A percentile compares a stretch with the other conserved stretches of the same genome.
Evolutionary conservation across 1,139 yeast genomes (phyloP).

Genomic region (Pichia sp.): DNA sequence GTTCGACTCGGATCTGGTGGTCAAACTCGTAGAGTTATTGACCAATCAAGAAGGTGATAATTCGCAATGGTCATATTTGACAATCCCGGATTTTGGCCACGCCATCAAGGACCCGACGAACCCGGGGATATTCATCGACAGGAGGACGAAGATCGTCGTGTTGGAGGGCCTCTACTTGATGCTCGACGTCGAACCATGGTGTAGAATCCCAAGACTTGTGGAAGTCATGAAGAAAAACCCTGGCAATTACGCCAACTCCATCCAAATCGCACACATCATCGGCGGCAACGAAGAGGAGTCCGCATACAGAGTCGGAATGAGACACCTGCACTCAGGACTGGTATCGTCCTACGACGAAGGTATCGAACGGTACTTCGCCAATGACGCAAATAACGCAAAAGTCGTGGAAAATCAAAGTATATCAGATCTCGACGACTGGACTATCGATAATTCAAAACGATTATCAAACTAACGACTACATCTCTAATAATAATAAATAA

Average conservation of each 20-base stretch:
- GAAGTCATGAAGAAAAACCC: conserved; percentile 32
- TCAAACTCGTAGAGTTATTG: conserved; percentile 34
- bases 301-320: conserved; percentile 53
- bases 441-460: conserved; percentile 10
- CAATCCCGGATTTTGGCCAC: conserved; percentile 80
- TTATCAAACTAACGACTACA: background rate
- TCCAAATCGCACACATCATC: conserved; percentile 18
- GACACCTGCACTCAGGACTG: conserved; percentile 76
- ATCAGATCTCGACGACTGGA: conserved; percentile 10
- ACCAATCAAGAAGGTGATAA: conserved; percentile 6
- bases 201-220: conserved; percentile 32
- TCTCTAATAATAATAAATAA: too few relatives aligned
- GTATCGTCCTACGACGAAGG: conserved; percentile 59
- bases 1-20: conserved; percentile 60
- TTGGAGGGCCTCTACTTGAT: conserved; percentile 67
- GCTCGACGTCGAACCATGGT: conserved; percentile 42
- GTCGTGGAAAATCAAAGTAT: conserved; percentile 47
- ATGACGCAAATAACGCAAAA: conserved; percentile 69
- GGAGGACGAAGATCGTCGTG: conserved; percentile 49
- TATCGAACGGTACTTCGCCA: conserved; percentile 55
- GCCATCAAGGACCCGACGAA: conserved; percentile 61
- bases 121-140: conserved; percentile 44
- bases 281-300: conserved; percentile 2
- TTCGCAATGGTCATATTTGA: conserved; percentile 30
- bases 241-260: conserved; percentile 36